Evolutionary conservation across 768 basidiomycete genomes (phyloP).

Genomic region (Lentinula boryana): DNA sequence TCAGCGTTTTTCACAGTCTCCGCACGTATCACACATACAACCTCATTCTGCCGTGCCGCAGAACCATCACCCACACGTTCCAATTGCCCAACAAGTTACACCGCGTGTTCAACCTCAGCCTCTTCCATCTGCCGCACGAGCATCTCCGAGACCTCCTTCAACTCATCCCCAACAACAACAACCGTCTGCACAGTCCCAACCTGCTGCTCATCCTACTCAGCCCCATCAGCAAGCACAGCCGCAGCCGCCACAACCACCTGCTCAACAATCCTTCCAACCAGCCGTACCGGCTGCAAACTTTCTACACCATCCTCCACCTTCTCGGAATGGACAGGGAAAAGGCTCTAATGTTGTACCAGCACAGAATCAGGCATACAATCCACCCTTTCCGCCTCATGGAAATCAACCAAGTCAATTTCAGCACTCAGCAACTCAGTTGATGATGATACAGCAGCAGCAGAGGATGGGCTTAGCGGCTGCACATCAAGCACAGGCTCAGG

Average conservation of each 20-base stretch:
- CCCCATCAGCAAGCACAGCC: neutral
- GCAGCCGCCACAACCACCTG: neutral
- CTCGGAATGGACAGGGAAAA: neutral
- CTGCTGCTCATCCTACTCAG: neutral
- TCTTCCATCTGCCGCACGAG: neutral
- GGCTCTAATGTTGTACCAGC: neutral
- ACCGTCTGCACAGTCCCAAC: neutral
- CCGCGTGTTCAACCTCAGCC: neutral
- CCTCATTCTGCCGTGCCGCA: neutral
- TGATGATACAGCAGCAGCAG: neutral
- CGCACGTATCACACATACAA: conserved; percentile 17
- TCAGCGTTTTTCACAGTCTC: conserved; percentile 17
- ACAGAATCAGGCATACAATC: neutral
- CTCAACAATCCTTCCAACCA: neutral
- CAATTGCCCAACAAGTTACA: neutral
- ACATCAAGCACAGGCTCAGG: conserved; percentile 1
- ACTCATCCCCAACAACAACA: neutral
- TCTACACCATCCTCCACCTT: neutral
- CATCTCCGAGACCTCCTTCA: neutral
- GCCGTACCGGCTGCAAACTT: neutral
- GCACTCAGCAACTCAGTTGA: neutral
- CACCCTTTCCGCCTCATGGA: neutral
- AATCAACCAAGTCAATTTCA: neutral
- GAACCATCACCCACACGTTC: neutral
- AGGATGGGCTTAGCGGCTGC: neutral